Base-by-base conservation (phyloP, 176 grass and related monocot species). In the Eleusine coracana region DNA sequence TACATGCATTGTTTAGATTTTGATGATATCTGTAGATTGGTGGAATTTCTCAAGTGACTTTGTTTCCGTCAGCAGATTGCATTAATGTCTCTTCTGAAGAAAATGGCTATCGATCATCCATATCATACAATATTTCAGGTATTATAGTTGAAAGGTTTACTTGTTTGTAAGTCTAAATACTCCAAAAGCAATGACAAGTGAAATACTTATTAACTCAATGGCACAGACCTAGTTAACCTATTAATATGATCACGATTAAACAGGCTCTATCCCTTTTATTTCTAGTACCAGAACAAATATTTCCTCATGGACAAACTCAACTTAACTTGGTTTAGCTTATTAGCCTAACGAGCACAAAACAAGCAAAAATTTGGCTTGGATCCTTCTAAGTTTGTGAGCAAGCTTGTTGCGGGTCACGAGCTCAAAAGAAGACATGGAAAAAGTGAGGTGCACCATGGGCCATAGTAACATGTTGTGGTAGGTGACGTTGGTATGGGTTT, bases 41-140 rank as follows among this genome's bases (percentile, higher is more conserved):
- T 5, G 61, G 11, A 75, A 74, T 40, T 41, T 75, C 8, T 77
- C 28, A 75, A 77, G 20, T 84, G 61, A 88, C 41, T 38, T 75
- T 48, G 17, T 84, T 88, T 76, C 80, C 23, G 29, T 39, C 83
- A 46, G 64, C 86, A 97, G 92, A 89, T 72, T 87, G 92, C 86
- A 67, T 92, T 97, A 79, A 78, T 84, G 89, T 97, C 95, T 81
- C 95, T 97, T 65, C 54, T 97, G 80, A 92, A 87, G 92, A 97
- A 94, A 87, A 97, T 97, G 95, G 90, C 95, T 67, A 82, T 92
- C 72, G 95, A 97, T 87, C 95, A 97, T 92, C 95, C 95, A 38
- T 94, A 97, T 77, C 95, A 97, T 86, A 94, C 95, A 70, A 91
- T 94, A 65, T 97, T 94, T 84, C 95, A 97, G 92, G 94, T 97